phyloP scores from a whole-genome alignment of 2,329 filamentous ascomycete species.

The Fusarium sp. region DNA sequence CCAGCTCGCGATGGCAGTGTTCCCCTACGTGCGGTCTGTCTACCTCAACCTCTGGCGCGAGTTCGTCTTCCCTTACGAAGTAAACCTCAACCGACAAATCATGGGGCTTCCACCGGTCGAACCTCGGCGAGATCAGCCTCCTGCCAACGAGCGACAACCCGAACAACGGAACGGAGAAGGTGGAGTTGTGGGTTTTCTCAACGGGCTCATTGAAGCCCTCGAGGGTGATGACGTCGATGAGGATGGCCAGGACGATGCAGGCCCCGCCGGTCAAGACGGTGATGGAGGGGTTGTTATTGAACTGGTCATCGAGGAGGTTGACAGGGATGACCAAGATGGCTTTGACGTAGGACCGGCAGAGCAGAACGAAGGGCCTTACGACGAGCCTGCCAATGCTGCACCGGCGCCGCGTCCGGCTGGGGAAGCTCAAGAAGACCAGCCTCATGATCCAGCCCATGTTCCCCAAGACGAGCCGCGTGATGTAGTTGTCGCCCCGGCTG shows the following conservation, averaged over 20 bases:
- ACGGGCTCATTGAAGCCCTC: slow-evolving; percentile 54
- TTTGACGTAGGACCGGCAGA: slow-evolving; percentile 39
- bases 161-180: slow-evolving; percentile 46
- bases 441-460: slow-evolving; percentile 2
- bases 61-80: slow-evolving; percentile 61
- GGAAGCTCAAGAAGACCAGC: slow-evolving; percentile 1
- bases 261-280: slow-evolving; percentile 30
- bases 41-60: slow-evolving; percentile 63
- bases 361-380: slow-evolving; percentile 24
- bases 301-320: slow-evolving; percentile 51
- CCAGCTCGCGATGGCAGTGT: slow-evolving; percentile 61
- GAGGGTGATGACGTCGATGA: slow-evolving; percentile 52
- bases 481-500: slow-evolving; percentile 2
- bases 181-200: slow-evolving; percentile 53
- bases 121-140: slow-evolving; percentile 36
- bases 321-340: slow-evolving; percentile 59
- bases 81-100: slow-evolving; percentile 61
- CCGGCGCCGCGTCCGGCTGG: slow-evolving; percentile 2
- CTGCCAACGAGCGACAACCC: slow-evolving; percentile 29
- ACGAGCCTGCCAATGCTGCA: slow-evolving; percentile 10
- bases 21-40: slow-evolving; percentile 60
- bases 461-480: slow-evolving; percentile 1
- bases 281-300: slow-evolving; percentile 52
- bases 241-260: slow-evolving; percentile 36
- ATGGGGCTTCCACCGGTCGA: slow-evolving; percentile 54